Conservation (phyloP, 1,139 yeast species). For the Magnusiomyces ingens region DNA sequence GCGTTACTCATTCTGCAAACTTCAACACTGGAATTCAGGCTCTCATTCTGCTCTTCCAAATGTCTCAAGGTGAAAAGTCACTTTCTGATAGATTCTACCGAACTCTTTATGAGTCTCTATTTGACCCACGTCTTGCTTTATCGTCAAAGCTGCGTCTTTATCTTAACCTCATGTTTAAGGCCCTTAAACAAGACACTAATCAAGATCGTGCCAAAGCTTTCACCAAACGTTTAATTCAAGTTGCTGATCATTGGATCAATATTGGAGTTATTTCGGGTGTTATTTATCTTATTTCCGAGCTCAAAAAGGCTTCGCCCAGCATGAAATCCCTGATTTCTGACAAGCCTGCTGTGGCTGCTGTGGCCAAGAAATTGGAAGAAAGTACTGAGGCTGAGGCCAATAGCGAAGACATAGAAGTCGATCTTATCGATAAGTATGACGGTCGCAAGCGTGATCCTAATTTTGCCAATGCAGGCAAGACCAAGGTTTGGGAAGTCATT, state of each 20-base stretch:
- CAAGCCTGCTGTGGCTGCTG: neutral
- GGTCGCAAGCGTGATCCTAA: constrained; percentile 87
- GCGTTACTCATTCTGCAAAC: constrained; percentile 88
- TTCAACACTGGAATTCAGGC: constrained; percentile 95
- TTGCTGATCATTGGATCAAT: constrained; percentile 78
- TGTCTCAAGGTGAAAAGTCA: constrained; percentile 33
- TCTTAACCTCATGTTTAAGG: constrained; percentile 74
- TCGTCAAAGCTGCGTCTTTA: constrained; percentile 81
- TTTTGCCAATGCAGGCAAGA: constrained; percentile 70
- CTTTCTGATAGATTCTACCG: constrained; percentile 70
- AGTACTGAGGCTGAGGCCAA: constrained; percentile 16
- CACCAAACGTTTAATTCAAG: constrained; percentile 82
- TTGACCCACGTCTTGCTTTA: constrained; percentile 73
- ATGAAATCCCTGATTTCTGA: constrained; percentile 38
- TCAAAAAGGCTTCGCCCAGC: constrained; percentile 48
- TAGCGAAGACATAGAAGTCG: constrained; percentile 29
- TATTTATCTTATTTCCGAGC: constrained; percentile 66
- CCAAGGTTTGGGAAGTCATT: constrained; percentile 81
- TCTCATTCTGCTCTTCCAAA: constrained; percentile 73
- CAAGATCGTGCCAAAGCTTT: constrained; percentile 73
- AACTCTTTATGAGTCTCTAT: constrained; percentile 81
- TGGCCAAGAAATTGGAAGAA: constrained; percentile 5
- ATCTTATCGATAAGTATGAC: constrained; percentile 48
- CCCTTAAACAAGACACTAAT: constrained; percentile 67
- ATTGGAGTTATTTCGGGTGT: constrained; percentile 90